Percentiles rank a stretch among this genome's conserved stretches.
Conservation (phyloP, 371 early-diverging fungal genomes). For the Synchytrium microbalum region DNA sequence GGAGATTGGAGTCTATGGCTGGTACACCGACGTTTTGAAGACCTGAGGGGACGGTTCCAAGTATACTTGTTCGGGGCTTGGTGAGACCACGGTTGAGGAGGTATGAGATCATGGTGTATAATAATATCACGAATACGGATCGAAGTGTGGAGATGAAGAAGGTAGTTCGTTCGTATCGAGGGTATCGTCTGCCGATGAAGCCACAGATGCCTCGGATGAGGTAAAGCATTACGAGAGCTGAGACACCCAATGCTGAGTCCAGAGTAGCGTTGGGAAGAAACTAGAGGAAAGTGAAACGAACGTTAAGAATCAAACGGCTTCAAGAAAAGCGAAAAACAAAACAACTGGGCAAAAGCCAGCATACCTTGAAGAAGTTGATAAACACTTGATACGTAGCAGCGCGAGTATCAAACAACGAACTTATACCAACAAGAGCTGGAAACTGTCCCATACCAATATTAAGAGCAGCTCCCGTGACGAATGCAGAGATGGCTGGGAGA, state of each 20-base stretch:
- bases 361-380: constrained; percentile 37
- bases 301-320: neutral
- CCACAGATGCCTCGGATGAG: constrained; percentile 27
- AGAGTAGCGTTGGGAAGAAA: constrained; percentile 27
- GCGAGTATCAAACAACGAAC: constrained; percentile 52
- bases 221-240: constrained; percentile 44
- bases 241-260: constrained; percentile 54
- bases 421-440: constrained; percentile 64
- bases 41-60: constrained; percentile 65
- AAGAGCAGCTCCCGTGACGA: constrained; percentile 65
- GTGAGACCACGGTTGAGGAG: constrained; percentile 37
- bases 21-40: constrained; percentile 27
- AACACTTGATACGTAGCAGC: constrained; percentile 45
- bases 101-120: constrained; percentile 65
- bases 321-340: neutral
- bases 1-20: constrained; percentile 1
- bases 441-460: constrained; percentile 74
- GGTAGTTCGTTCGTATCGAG: neutral
- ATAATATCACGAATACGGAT: constrained; percentile 43
- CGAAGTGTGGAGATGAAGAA: neutral
- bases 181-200: neutral
- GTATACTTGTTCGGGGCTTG: constrained; percentile 39
- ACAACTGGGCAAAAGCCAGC: no score
- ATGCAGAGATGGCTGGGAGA: constrained; percentile 62
- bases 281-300: no score